Evolutionary conservation across 2,329 filamentous ascomycete species (phyloP), one percentile per base, ranked within the genome.

Genomic region (Magnaporthiopsis rhizophila): DNA sequence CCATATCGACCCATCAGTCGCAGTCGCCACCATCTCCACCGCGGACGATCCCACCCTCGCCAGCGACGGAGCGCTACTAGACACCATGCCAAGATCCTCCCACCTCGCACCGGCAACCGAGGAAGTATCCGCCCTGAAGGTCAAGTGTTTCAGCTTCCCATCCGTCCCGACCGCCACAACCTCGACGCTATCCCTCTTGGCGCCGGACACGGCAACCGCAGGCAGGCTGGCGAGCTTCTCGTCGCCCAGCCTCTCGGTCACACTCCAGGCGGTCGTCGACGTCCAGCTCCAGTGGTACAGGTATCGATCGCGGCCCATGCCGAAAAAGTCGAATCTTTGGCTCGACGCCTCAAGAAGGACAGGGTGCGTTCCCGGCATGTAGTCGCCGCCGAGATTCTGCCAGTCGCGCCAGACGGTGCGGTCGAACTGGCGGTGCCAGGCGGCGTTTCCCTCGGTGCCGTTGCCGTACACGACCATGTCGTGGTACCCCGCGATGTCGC

Each of bases 51-150:
- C 50, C 32, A 63, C 53, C 4, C 56, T 36, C n/a, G 56, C 53
- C 32, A 63, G n/a, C 5, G 53, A 26, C 8, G 62, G 62, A 18
- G 56, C 53, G 21, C 50, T 58, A 13, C 13, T 36, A 3, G 62
- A n/a, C 30, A 24, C 9, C n/a, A 63, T 34, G 12, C 62, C 62
- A 13, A 63, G 62, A 36, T 63, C 62, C 32, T 63, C 62, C 62
- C 62, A 63, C 32, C 34, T n/a, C 12, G 8, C 59, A 7, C 15
- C 38, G 3, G 38, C 36, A n/a, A 61, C 28, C 12, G 62, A 26
- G 5, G 56, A 45, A 45, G 38, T 32, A 1, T 24, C 21, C 5
- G 58, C 24, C 12, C 59, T 38, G 7, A 58, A 18, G 8, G 62
- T 30, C 6, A 18, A n/a, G 24, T 59, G 62, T 32, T 63, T 63